Percentiles rank a stretch among this genome's conserved stretches.
Evolutionary conservation across 2,329 filamentous ascomycete species (phyloP).

Genomic region (Huntiella decipiens): DNA sequence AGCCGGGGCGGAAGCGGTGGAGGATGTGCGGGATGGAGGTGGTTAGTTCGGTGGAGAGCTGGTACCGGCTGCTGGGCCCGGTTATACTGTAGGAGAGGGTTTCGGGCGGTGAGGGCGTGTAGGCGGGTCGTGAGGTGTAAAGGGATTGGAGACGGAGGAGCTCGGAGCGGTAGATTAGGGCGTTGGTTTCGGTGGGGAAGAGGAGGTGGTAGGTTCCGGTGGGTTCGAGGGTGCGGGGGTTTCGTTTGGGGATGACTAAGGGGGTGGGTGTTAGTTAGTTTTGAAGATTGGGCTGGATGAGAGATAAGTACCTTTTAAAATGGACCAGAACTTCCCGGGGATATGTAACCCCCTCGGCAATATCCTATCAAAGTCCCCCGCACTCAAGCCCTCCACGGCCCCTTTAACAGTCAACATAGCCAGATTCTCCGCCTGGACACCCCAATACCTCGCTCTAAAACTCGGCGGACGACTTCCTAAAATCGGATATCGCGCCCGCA

Average conservation of each 20-base stretch:
- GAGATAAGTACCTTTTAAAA: constrained; percentile 30
- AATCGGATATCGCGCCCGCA: constrained; percentile 2
- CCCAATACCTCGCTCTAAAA: constrained; percentile 8
- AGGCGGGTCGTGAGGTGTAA: constrained; percentile 18
- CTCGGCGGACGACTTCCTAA: not conserved
- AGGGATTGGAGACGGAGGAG: constrained; percentile 19
- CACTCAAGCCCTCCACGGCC: constrained; percentile 37
- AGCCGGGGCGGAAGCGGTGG: constrained; percentile 10
- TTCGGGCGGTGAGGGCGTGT: constrained; percentile 25
- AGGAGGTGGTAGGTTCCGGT: constrained; percentile 49
- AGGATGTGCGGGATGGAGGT: constrained; percentile 7
- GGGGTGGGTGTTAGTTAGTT: constrained; percentile 10
- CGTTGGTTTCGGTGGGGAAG: constrained; percentile 41
- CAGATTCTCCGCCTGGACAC: constrained; percentile 8
- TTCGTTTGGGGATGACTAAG: constrained; percentile 45
- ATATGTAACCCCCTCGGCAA: constrained; percentile 43
- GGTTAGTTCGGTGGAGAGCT: constrained; percentile 11
- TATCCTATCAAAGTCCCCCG: constrained; percentile 54
- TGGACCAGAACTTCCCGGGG: constrained; percentile 46
- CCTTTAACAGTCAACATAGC: constrained; percentile 37
- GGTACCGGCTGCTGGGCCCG: constrained; percentile 1
- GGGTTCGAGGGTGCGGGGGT: constrained; percentile 42
- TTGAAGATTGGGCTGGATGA: not conserved
- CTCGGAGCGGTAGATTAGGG: constrained; percentile 35
- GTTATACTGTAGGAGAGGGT: constrained; percentile 11